phyloP scores from a whole-genome alignment of 306 rosid species.

The Vigna mungo region DNA sequence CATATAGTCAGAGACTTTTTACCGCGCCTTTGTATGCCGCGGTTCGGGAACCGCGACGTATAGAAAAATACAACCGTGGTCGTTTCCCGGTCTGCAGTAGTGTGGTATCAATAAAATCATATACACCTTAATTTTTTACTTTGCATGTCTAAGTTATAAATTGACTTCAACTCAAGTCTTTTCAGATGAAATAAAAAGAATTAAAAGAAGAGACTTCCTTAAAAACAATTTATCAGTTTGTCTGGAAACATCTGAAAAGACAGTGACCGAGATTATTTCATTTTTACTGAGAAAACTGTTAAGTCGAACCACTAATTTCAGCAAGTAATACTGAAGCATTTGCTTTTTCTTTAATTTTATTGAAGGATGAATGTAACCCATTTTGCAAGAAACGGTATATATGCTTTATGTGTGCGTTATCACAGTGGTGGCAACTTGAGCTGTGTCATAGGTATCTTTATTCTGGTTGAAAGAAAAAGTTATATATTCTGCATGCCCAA shows the following conservation, averaged over 20 bases:
- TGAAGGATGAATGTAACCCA: conserved; percentile 16
- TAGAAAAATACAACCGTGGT: too few relatives aligned
- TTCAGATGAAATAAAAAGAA: too few relatives aligned
- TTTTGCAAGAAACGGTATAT: conserved; percentile 31
- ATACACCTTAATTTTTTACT: not conserved
- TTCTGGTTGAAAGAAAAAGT: conserved; percentile 32
- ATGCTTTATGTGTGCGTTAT: conserved; percentile 5
- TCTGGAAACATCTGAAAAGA: too few relatives aligned
- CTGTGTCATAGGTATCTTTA: conserved; percentile 24
- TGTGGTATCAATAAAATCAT: too few relatives aligned
- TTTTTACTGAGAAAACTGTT: not conserved
- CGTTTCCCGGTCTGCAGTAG: too few relatives aligned
- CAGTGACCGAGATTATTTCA: too few relatives aligned
- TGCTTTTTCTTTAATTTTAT: not conserved
- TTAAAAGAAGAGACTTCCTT: too few relatives aligned
- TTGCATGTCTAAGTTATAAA: not conserved
- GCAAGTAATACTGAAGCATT: not conserved
- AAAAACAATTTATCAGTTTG: too few relatives aligned
- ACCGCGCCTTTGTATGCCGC: too few relatives aligned
- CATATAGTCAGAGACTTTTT: too few relatives aligned
- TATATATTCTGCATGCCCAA: not conserved
- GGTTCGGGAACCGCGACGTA: too few relatives aligned
- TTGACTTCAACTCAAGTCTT: too few relatives aligned
- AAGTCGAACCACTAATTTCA: not conserved
- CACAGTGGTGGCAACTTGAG: not conserved